Percentiles rank a stretch among this genome's conserved stretches.
These are phyloP conservation scores for Purpureocillium lavendulum DNA, from an alignment of 2,329 filamentous ascomycete species.

Conservation along the genomic window DNA sequence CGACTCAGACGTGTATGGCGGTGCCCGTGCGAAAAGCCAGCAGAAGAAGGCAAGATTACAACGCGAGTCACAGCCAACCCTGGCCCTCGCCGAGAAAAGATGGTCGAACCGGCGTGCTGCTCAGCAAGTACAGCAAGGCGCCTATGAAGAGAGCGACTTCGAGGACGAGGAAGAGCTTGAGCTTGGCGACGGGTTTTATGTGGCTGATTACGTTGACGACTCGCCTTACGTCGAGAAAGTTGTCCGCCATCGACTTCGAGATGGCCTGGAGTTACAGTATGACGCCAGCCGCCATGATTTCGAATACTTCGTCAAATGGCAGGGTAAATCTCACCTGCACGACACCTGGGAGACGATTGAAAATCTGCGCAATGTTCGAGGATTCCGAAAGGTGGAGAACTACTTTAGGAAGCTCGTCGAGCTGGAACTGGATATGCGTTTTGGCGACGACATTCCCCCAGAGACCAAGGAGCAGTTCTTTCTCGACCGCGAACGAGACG, in stretches of 20 bases:
- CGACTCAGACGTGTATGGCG: slow-evolving; percentile 72
- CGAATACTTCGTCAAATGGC: slow-evolving; percentile 94
- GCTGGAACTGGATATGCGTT: slow-evolving; percentile 68
- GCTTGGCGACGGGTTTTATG: slow-evolving; percentile 55
- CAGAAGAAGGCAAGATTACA: slow-evolving; percentile 74
- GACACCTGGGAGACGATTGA: slow-evolving; percentile 88
- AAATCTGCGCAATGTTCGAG: slow-evolving; percentile 66
- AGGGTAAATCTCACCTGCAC: slow-evolving; percentile 89
- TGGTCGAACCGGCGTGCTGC: slow-evolving; percentile 85
- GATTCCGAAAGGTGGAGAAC: slow-evolving; percentile 85
- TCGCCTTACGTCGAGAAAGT: slow-evolving; percentile 85
- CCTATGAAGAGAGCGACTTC: slow-evolving; percentile 59
- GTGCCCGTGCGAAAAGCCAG: slow-evolving; percentile 57
- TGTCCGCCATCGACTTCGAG: slow-evolving; percentile 74
- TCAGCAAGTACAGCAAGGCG: slow-evolving; percentile 58
- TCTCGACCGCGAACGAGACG: slow-evolving; percentile 85
- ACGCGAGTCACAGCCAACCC: slow-evolving; percentile 57
- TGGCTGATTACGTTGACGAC: slow-evolving; percentile 62
- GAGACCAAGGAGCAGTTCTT: slow-evolving; percentile 92
- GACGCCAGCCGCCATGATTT: slow-evolving; percentile 66
- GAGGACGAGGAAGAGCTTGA: slow-evolving; percentile 55
- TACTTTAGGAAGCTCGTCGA: slow-evolving; percentile 81
- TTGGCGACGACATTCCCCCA: slow-evolving; percentile 67
- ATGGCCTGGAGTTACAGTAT: slow-evolving; percentile 50
- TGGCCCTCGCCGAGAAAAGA: slow-evolving; percentile 70